Evolutionary conservation across 2,329 filamentous ascomycete species (phyloP).

Genomic region (Aspergillus brunneoviolaceus): DNA sequence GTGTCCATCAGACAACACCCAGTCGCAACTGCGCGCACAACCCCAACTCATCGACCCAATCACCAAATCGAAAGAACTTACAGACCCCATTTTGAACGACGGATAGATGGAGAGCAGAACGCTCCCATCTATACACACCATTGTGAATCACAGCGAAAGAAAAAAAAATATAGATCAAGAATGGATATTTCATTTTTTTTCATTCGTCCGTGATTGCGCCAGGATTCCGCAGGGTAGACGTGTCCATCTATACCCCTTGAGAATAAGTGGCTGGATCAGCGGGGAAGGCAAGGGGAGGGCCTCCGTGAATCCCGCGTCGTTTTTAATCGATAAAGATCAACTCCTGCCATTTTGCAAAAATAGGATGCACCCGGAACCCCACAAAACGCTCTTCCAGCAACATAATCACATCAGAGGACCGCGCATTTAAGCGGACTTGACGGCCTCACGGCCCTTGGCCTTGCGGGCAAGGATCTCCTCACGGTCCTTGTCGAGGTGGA

Average conservation of each 20-base stretch:
- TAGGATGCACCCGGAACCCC: background rate
- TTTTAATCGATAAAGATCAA: background rate
- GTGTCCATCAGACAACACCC: background rate
- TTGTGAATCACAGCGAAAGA: background rate
- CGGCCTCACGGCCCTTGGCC: slow-evolving; percentile 48
- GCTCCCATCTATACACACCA: background rate
- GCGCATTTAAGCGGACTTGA: slow-evolving; percentile 58
- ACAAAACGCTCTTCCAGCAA: slow-evolving; percentile 29
- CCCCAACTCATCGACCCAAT: background rate
- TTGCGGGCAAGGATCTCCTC: slow-evolving; percentile 51
- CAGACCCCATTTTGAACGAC: background rate
- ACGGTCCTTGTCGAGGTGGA: slow-evolving; percentile 73
- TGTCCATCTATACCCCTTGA: background rate
- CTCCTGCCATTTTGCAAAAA: slow-evolving; percentile 40
- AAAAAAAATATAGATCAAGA: background rate
- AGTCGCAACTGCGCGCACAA: background rate
- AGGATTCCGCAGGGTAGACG: background rate
- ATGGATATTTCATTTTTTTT: background rate
- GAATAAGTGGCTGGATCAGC: background rate
- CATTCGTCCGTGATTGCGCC: background rate
- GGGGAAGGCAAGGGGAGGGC: background rate
- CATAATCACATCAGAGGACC: background rate
- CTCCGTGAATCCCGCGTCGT: background rate
- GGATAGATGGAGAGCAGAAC: background rate
- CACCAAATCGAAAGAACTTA: background rate